A percentile compares a stretch with the other conserved stretches of the same genome.
These are phyloP conservation scores for Clitopilus passeckerianus DNA, from an alignment of 768 basidiomycete species.

Conservation along the genomic window DNA sequence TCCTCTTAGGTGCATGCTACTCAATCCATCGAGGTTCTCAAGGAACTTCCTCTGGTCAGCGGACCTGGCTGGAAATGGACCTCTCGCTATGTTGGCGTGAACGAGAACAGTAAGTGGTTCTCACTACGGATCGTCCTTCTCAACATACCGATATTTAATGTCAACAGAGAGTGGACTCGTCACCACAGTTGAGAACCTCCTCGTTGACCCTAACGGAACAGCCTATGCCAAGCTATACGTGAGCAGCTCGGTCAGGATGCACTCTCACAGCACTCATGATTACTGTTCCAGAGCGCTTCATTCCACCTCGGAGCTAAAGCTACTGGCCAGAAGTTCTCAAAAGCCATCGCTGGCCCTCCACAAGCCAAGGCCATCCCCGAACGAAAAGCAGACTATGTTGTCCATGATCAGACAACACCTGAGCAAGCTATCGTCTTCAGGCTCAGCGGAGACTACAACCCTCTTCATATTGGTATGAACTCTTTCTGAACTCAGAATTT, in stretches of 20 bases:
- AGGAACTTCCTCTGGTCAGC: slow-evolving; percentile 69
- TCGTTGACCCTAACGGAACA: slow-evolving; percentile 58
- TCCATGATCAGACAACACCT: slow-evolving; percentile 56
- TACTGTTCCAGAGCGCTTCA: slow-evolving; percentile 42
- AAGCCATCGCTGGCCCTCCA: slow-evolving; percentile 56
- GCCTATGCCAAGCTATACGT: slow-evolving; percentile 63
- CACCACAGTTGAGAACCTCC: slow-evolving; percentile 54
- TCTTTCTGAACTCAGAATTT: background rate
- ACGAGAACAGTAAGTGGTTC: slow-evolving; percentile 70
- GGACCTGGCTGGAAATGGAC: slow-evolving; percentile 78
- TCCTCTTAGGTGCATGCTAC: slow-evolving; percentile 63
- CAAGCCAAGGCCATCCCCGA: slow-evolving; percentile 57
- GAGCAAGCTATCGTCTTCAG: slow-evolving; percentile 71
- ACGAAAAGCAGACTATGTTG: slow-evolving; percentile 54
- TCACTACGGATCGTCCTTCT: background rate
- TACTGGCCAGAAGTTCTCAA: slow-evolving; percentile 56
- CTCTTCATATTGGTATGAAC: slow-evolving; percentile 62
- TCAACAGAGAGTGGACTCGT: slow-evolving; percentile 77
- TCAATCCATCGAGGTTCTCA: slow-evolving; percentile 76
- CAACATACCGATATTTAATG: no score
- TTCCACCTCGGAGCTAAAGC: slow-evolving; percentile 70
- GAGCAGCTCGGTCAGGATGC: slow-evolving; percentile 8
- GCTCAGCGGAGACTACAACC: slow-evolving; percentile 76
- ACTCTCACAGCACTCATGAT: background rate
- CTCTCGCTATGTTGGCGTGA: slow-evolving; percentile 59